phyloP scores from a whole-genome alignment of 352 stramenopile genomes.

The Elongisporangium anandrum region DNA sequence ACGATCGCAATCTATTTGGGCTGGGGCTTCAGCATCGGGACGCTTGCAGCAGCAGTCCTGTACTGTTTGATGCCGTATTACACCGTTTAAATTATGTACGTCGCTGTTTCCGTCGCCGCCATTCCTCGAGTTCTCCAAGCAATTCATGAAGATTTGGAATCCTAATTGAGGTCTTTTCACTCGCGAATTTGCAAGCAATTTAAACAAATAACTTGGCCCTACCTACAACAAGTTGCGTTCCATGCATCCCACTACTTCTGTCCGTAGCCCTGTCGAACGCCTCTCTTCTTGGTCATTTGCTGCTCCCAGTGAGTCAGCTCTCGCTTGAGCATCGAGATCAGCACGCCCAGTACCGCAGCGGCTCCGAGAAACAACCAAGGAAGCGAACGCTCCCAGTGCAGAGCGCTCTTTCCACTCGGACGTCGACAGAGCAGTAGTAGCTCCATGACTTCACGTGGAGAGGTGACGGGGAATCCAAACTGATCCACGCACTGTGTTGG shows the following conservation, averaged over 20 bases:
- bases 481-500: not conserved
- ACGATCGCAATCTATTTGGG: too few species aligned
- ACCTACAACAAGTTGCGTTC: too few species aligned
- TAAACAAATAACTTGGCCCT: too few species aligned
- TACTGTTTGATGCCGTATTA: too few species aligned
- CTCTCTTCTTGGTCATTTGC: not conserved
- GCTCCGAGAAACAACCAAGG: not conserved
- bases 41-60: too few species aligned
- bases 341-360: not conserved
- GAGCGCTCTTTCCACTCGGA: not conserved
- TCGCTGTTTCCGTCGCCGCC: too few species aligned
- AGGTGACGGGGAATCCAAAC: not conserved
- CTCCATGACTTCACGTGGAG: not conserved
- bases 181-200: too few species aligned
- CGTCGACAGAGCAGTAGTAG: not conserved
- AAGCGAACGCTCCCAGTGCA: not conserved
- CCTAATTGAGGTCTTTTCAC: too few species aligned
- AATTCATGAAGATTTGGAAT: too few species aligned
- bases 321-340: not conserved
- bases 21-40: too few species aligned
- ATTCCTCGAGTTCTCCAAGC: too few species aligned
- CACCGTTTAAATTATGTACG: too few species aligned
- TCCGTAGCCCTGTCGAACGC: not conserved
- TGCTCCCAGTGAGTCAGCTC: not conserved
- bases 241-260: not conserved